Percentiles rank a stretch among this genome's conserved stretches.
These are phyloP conservation scores for Suhomyces sp. DNA, from an alignment of 805 yeast species.

Conservation along the genomic window DNA sequence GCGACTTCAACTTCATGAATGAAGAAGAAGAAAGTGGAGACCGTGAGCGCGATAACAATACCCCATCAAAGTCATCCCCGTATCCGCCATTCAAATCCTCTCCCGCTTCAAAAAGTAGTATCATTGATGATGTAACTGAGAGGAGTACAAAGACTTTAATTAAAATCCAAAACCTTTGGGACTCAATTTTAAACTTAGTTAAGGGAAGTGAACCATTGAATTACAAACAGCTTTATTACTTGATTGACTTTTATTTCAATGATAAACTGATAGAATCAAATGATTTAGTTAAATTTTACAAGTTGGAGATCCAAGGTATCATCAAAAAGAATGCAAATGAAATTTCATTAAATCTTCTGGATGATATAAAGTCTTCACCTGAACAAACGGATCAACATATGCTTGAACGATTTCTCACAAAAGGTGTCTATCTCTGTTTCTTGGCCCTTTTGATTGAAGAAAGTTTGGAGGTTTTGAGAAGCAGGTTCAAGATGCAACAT, in stretches of 20 bases:
- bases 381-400: conserved; percentile 16
- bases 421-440: conserved; percentile 31
- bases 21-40: conserved; percentile 23
- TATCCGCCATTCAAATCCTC: conserved; percentile 3
- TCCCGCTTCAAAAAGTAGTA: background rate
- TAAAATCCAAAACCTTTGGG: conserved; percentile 29
- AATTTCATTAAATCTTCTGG: conserved; percentile 9
- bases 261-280: conserved; percentile 21
- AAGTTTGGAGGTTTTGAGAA: conserved; percentile 21
- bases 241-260: conserved; percentile 31
- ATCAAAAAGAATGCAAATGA: conserved; percentile 17
- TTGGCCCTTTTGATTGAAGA: conserved; percentile 34
- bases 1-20: conserved; percentile 37
- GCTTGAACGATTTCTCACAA: conserved; percentile 17
- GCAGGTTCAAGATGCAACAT: conserved; percentile 2
- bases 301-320: conserved; percentile 21
- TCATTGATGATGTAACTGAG: conserved; percentile 6
- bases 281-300: conserved; percentile 24
- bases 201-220: conserved; percentile 21
- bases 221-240: conserved; percentile 24
- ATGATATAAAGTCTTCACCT: conserved; percentile 1
- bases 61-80: conserved; percentile 8
- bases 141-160: conserved; percentile 13
- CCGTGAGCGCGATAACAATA: too few relatives aligned
- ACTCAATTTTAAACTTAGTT: conserved; percentile 16